These are phyloP conservation scores for Acacia crassicarpa DNA, from an alignment of 306 rosid species.

Conservation along the genomic window DNA sequence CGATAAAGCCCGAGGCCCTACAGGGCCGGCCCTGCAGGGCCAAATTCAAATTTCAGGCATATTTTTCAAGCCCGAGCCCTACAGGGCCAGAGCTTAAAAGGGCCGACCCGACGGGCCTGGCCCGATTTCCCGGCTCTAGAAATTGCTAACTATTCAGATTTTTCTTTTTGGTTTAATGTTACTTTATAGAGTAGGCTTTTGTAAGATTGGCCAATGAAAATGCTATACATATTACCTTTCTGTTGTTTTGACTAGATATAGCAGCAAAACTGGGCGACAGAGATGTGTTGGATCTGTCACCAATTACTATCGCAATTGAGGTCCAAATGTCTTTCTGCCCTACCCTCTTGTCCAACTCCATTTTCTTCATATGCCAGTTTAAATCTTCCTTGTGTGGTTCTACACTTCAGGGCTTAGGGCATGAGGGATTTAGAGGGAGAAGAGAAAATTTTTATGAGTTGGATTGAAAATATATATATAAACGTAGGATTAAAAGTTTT, in stretches of 20 bases:
- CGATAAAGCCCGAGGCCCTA: too few species aligned
- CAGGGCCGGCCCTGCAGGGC: too few species aligned
- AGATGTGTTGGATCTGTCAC: slow-evolving; percentile 63
- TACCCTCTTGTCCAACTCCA: slow-evolving; percentile 8
- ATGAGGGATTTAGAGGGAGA: too few species aligned
- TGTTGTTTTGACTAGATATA: slow-evolving; percentile 52
- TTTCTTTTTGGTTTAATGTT: not conserved
- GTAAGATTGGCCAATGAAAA: slow-evolving; percentile 5
- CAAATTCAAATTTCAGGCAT: too few species aligned
- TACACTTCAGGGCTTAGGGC: too few species aligned
- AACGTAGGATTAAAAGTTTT: too few species aligned
- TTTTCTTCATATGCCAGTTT: not conserved
- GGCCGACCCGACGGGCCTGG: too few species aligned
- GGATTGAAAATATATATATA: too few species aligned
- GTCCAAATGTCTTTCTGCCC: slow-evolving; percentile 36
- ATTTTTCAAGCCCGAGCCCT: too few species aligned
- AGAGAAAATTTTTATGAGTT: too few species aligned
- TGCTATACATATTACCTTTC: not conserved
- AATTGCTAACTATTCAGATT: not conserved
- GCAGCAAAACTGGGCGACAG: slow-evolving; percentile 54
- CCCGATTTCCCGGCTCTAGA: not conserved
- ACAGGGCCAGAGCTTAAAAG: too few species aligned
- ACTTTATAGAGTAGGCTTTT: not conserved
- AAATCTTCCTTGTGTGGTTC: not conserved
- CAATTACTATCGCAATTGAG: slow-evolving; percentile 73